Base-by-base conservation (phyloP, 176 grass and related monocot genomes). In the Olyra latifolia region DNA sequence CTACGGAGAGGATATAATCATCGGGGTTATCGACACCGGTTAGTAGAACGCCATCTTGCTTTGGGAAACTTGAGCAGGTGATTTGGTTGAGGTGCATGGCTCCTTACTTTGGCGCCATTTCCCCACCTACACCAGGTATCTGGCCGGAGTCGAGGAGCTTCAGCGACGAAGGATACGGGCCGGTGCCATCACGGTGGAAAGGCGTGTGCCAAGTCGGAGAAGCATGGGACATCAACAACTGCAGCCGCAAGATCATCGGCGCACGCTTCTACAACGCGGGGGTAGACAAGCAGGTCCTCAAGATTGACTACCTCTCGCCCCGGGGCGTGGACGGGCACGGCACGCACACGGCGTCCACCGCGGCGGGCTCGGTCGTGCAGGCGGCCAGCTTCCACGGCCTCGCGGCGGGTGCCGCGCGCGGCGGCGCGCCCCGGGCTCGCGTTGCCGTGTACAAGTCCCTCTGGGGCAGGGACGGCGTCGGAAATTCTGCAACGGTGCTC, bases 191-290 rank as follows among this genome's bases (percentile, higher is more conserved):
- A 4, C 45, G 75, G 3, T 78, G 83, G 74, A 78, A 63, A 30
- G 74, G 74, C 3, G 0, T 3, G 43, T 85, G 83, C 8, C 3
- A 71, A 4, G 11, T 30, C 6, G 82, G 82, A 1, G 1, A 57
- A 12, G 81, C 1, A 16, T 83, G 81, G 81, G 15, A 28, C 11
- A 35, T 7, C 38, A 63, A 23, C 46, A 72, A 64, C 39, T 85
- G 83, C 38, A 85, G 23, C 83, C 55, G 83, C 7, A 85, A 85
- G 75, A 79, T 85, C 57, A 79, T 85, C 17, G 83, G 83, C 39
- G 83, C 83, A 0, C 17, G 83, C 2, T 79, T 55, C 58, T 87
- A 87, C 35, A 17, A 0, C 6, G 71, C 9, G 0, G 85, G 85
- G 4, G 0, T 87, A 20, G 2, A 7, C 7, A 9, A 71, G 16